These are phyloP conservation scores for Microdochium bolleyi DNA, from an alignment of 2,329 filamentous ascomycete genomes.

Conservation along the genomic window DNA sequence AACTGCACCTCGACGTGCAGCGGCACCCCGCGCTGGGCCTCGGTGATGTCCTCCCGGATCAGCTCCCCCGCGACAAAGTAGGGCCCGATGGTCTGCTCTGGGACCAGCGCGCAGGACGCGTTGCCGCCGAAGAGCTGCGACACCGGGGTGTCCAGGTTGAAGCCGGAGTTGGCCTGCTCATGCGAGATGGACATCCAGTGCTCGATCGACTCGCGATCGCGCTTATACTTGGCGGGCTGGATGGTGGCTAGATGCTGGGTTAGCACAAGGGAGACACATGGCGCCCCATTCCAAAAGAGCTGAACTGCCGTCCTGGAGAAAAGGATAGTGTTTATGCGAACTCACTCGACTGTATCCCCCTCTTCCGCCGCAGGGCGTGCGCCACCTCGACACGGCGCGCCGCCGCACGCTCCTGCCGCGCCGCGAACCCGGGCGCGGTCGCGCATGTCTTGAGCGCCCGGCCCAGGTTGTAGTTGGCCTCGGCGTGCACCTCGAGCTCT, in stretches of 20 bases:
- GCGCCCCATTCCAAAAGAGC: neutral
- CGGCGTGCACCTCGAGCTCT: constrained; percentile 22
- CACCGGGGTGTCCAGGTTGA: constrained; percentile 25
- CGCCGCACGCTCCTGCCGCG: constrained; percentile 25
- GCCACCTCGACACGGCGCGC: constrained; percentile 26
- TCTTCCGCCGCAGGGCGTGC: constrained; percentile 26
- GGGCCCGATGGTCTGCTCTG: constrained; percentile 18
- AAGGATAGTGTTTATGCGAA: no score
- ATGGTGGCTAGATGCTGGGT: constrained; percentile 10
- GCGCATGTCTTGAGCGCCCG: constrained; percentile 27
- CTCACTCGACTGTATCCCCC: constrained; percentile 16
- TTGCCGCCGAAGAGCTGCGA: constrained; percentile 21
- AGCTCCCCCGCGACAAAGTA: constrained; percentile 25
- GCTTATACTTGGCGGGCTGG: constrained; percentile 13
- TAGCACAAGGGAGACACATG: no score
- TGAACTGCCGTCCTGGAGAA: no score
- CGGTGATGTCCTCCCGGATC: constrained; percentile 26
- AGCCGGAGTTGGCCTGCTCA: constrained; percentile 15
- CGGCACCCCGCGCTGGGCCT: constrained; percentile 26
- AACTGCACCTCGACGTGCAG: constrained; percentile 31
- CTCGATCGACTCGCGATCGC: constrained; percentile 15
- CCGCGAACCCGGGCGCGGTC: constrained; percentile 22
- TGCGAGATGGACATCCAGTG: constrained; percentile 15
- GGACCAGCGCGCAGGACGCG: constrained; percentile 18
- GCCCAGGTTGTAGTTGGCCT: constrained; percentile 23